These are phyloP conservation scores for Trypanosoma avium DNA, from an alignment of 208 protist genomes.

Conservation along the genomic window DNA sequence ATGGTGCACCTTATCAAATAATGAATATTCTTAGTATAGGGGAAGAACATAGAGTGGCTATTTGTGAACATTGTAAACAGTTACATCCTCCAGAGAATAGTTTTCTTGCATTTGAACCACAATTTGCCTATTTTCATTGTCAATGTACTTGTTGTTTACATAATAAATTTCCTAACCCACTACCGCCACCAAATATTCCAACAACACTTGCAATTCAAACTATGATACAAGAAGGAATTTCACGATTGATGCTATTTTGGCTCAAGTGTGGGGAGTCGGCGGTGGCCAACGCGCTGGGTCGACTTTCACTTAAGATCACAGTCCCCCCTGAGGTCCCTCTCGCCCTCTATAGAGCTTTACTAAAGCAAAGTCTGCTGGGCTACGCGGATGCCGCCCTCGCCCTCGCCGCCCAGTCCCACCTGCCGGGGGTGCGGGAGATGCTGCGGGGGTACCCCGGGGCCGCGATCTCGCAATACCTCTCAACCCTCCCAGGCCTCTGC, in stretches of 20 bases:
- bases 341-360: slow-evolving; percentile 31
- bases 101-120: slow-evolving; percentile 27
- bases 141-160: slow-evolving; percentile 35
- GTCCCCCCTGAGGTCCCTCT: slow-evolving; percentile 33
- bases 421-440: slow-evolving; percentile 33
- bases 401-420: slow-evolving; percentile 41
- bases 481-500: not conserved
- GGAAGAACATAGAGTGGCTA: slow-evolving; percentile 24
- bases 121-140: slow-evolving; percentile 68
- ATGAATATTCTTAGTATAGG: slow-evolving; percentile 45
- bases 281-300: slow-evolving; percentile 65
- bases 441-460: slow-evolving; percentile 23
- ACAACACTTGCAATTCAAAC: slow-evolving; percentile 35
- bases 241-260: slow-evolving; percentile 28
- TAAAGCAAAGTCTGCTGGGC: slow-evolving; percentile 20
- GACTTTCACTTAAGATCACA: slow-evolving; percentile 55
- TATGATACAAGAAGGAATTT: slow-evolving; percentile 34
- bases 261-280: slow-evolving; percentile 24
- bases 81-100: slow-evolving; percentile 42
- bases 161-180: not conserved
- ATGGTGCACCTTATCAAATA: slow-evolving; percentile 47
- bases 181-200: slow-evolving; percentile 37
- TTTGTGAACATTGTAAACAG: slow-evolving; percentile 58
- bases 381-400: slow-evolving; percentile 50
- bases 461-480: slow-evolving; percentile 56